phyloP scores from a whole-genome alignment of 1,284 basidiomycete genomes.

The Microbotryum violaceum region DNA sequence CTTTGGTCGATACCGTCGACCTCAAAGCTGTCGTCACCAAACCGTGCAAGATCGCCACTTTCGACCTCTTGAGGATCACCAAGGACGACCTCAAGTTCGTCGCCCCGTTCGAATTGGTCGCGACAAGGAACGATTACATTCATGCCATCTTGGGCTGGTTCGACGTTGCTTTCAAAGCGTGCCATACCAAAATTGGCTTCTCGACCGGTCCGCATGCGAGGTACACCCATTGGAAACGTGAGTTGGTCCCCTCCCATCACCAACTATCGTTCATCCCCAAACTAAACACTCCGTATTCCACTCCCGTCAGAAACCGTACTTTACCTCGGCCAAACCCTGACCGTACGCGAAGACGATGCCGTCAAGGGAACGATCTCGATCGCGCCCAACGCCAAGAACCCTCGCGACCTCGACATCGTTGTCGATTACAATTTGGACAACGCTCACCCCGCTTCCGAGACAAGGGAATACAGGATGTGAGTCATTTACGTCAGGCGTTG shows the following conservation, averaged over 20 bases:
- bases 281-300: neutral
- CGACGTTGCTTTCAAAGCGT: conserved; percentile 90
- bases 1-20: conserved; percentile 95
- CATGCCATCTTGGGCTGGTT: conserved; percentile 99
- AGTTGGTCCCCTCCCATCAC: neutral
- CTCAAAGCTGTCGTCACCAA: conserved; percentile 84
- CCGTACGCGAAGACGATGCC: conserved; percentile 56
- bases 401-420: conserved; percentile 82
- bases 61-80: conserved; percentile 82
- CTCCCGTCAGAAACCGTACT: conserved; percentile 70
- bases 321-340: conserved; percentile 70
- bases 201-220: conserved; percentile 92
- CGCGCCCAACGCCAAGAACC: conserved; percentile 80
- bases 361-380: conserved; percentile 66
- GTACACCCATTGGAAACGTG: conserved; percentile 75
- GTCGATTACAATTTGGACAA: conserved; percentile 59
- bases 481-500: neutral
- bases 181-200: conserved; percentile 92
- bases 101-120: conserved; percentile 68
- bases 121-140: conserved; percentile 86
- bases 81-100: conserved; percentile 92
- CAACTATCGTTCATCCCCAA: neutral
- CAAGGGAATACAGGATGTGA: conserved; percentile 29
- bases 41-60: conserved; percentile 80
- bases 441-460: conserved; percentile 10